Conservation (phyloP, 495 filamentous ascomycete species). For the Hyaloscypha variabilis region DNA sequence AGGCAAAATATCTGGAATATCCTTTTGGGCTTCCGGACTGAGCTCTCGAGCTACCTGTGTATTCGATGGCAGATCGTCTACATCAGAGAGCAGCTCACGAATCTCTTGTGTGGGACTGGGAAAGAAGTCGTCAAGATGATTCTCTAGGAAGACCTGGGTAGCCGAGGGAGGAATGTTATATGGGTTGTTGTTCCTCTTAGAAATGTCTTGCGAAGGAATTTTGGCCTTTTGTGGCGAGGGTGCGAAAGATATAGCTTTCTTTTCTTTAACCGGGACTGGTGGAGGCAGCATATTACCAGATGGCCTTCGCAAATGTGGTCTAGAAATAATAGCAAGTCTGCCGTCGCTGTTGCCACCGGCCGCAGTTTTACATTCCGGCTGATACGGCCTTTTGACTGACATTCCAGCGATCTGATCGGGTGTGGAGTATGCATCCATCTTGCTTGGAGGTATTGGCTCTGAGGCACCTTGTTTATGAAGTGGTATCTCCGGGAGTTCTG, state of each 20-base stretch:
- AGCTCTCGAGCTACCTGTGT: slow-evolving; percentile 29
- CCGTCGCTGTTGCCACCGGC: not conserved
- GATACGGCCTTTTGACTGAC: not conserved
- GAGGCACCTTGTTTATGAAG: not conserved
- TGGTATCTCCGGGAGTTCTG: not conserved
- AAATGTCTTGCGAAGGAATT: not conserved
- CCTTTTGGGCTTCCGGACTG: not conserved
- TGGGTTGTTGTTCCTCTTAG: not conserved
- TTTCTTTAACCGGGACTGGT: slow-evolving; percentile 3
- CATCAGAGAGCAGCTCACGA: slow-evolving; percentile 44
- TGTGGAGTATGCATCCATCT: too few species aligned
- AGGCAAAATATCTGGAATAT: not conserved
- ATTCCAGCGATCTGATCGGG: too few species aligned
- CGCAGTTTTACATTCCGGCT: not conserved
- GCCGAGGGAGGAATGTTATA: slow-evolving; percentile 33
- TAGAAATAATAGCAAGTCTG: not conserved
- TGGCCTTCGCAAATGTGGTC: slow-evolving; percentile 9
- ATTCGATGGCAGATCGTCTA: slow-evolving; percentile 26
- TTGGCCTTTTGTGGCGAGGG: slow-evolving; percentile 1
- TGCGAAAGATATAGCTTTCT: slow-evolving; percentile 16
- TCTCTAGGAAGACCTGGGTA: slow-evolving; percentile 47
- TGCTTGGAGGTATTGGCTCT: not conserved
- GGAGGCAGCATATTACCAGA: slow-evolving; percentile 25
- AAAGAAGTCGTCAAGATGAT: slow-evolving; percentile 50
- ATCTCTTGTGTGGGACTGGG: slow-evolving; percentile 49